Evolutionary conservation across 176 grass and related monocot species (phyloP), one percentile per base, ranked within the genome.

Genomic region (Themeda triandra): DNA sequence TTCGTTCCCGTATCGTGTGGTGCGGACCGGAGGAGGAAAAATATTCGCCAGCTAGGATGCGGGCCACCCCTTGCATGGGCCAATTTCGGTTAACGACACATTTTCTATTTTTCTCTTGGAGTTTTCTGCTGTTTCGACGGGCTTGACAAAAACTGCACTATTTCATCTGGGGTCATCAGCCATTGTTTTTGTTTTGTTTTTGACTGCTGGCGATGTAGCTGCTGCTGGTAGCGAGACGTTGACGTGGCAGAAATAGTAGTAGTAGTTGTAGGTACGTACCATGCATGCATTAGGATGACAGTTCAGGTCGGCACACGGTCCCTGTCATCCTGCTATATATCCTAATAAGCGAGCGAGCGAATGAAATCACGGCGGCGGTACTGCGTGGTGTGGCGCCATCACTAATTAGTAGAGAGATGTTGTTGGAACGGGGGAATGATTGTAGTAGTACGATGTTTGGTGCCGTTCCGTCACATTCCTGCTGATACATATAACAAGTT

Each of bases 41-140:
- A 75, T 54, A 75, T 87, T 66, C 54, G 37, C 68, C 77, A 74
- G 68, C 77, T 75, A n/a, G 21, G 53, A 63, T 4, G 68, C 65
- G 85, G 84, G 76, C 27, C 51, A 44, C 62, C 70, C 60, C 19
- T 15, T 27, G 30, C 58, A 53, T 1, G 13, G 10, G 67, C 78
- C 31, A 19, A 25, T 44, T 82, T 13, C 64, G 69, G 78, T 44
- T 69, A 65, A 73, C 63, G 44, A 41, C 74, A 41, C 65, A 30
- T 85, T 66, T 79, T 42, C 13, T 76, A 37, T 36, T 35, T 37
- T 36, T 19, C 9, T 4, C 17, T 24, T 24, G 54, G 46, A 18
- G 46, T 18, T 18, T 51, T 51, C 5, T 24, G n/a, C 4, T 23
- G 9, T 24, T 19, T 59, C 54, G 0, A 10, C 1, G 54, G 54